phyloP scores from a whole-genome alignment of 1,284 basidiomycete species.

The Fistulinella cinereoalba region DNA sequence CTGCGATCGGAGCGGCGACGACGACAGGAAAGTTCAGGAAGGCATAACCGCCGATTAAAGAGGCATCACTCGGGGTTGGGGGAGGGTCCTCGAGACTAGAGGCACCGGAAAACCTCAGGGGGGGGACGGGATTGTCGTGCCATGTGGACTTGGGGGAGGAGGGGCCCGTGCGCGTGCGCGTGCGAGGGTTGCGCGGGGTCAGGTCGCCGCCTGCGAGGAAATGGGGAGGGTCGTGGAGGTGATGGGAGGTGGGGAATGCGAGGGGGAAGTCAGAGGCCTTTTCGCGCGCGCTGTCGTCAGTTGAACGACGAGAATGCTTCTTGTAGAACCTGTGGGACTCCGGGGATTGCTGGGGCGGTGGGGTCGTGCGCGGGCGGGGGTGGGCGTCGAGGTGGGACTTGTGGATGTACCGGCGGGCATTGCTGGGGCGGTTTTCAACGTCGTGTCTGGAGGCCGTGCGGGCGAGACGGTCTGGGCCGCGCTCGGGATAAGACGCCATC shows the following conservation, averaged over 20 bases:
- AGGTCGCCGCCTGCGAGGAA: slow-evolving; percentile 21
- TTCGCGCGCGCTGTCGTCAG: slow-evolving; percentile 20
- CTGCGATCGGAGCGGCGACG: slow-evolving; percentile 70
- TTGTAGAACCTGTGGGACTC: slow-evolving; percentile 13
- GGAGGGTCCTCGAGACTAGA: slow-evolving; percentile 60
- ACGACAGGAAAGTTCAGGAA: slow-evolving; percentile 58
- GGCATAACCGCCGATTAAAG: slow-evolving; percentile 29
- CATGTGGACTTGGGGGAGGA: slow-evolving; percentile 45
- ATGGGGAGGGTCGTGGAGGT: slow-evolving; percentile 16
- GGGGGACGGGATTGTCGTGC: slow-evolving; percentile 41
- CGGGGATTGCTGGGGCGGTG: slow-evolving; percentile 15
- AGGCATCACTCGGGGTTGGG: slow-evolving; percentile 60
- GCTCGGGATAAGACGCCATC: background rate
- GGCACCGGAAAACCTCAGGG: slow-evolving; percentile 61
- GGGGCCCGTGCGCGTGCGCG: slow-evolving; percentile 56
- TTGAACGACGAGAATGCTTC: slow-evolving; percentile 26
- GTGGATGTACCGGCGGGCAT: slow-evolving; percentile 21
- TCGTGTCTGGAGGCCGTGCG: slow-evolving; percentile 52
- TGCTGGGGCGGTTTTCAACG: slow-evolving; percentile 38
- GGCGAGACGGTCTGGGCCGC: slow-evolving; percentile 24
- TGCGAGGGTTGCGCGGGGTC: slow-evolving; percentile 38
- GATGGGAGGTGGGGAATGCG: slow-evolving; percentile 27
- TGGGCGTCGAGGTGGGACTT: slow-evolving; percentile 15
- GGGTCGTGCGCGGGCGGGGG: slow-evolving; percentile 32
- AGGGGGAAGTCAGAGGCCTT: slow-evolving; percentile 20